These are phyloP conservation scores for Pythium brassicae DNA, from an alignment of 352 stramenopile genomes.

Conservation along the genomic window DNA sequence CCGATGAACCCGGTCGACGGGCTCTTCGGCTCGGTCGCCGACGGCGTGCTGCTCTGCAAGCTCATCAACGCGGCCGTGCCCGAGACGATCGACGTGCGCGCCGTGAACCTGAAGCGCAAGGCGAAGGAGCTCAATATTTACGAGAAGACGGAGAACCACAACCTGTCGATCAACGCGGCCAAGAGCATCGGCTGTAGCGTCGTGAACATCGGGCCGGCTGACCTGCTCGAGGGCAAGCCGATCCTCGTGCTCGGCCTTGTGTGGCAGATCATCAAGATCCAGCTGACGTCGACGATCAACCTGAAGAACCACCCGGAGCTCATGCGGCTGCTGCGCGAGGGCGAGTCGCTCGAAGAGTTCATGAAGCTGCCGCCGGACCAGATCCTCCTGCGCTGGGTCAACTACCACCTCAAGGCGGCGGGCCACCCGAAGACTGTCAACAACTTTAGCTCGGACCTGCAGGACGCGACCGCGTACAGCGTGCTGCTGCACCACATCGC, in stretches of 20 bases:
- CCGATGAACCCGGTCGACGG: constrained; percentile 77
- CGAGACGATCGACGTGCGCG: constrained; percentile 90
- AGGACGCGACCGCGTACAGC: constrained; percentile 85
- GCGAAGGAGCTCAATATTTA: constrained; percentile 81
- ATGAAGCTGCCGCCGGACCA: constrained; percentile 89
- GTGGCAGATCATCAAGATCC: constrained; percentile 94
- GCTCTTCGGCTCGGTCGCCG: constrained; percentile 76
- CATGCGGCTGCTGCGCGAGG: constrained; percentile 77
- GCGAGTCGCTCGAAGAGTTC: constrained; percentile 87
- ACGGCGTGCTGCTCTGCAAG: constrained; percentile 90
- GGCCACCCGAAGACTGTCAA: constrained; percentile 68
- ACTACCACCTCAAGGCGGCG: constrained; percentile 88
- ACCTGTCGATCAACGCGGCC: constrained; percentile 92
- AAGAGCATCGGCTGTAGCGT: constrained; percentile 92
- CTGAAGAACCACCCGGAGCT: constrained; percentile 92
- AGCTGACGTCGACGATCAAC: constrained; percentile 90
- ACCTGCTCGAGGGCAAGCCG: constrained; percentile 79
- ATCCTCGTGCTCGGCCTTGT: constrained; percentile 90
- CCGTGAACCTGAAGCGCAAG: constrained; percentile 83
- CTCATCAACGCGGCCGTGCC: constrained; percentile 89
- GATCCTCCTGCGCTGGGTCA: constrained; percentile 92
- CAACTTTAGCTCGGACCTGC: constrained; percentile 78
- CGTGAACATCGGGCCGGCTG: constrained; percentile 89
- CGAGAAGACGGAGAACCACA: constrained; percentile 89
- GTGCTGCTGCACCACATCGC: constrained; percentile 87